Percentiles rank a stretch among this genome's conserved stretches.
Conservation (phyloP, 441 rosid genomes). For the Gossypium armourianum region DNA sequence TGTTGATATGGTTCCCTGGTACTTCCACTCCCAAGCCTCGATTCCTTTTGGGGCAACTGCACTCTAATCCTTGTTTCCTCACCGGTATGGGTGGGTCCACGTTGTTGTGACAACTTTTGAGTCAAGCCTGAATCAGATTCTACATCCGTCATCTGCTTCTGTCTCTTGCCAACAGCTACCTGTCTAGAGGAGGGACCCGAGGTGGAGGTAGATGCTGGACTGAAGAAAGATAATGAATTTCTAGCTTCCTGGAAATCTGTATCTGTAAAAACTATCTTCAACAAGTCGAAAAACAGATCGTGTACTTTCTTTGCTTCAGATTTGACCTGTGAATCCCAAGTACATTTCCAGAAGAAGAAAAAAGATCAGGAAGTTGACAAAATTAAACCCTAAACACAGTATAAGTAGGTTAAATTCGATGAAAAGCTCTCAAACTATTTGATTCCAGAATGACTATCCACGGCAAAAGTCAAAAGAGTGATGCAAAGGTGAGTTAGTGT, state of each 20-base stretch:
- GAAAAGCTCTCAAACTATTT: conserved; percentile 1
- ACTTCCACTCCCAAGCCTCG: conserved; percentile 48
- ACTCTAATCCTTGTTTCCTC: conserved; percentile 66
- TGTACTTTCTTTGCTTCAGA: conserved; percentile 94
- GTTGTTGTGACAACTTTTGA: conserved; percentile 47
- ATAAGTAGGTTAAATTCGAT: not conserved
- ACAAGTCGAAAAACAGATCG: conserved; percentile 81
- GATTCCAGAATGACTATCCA: not conserved
- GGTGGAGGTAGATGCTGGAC: conserved; percentile 36
- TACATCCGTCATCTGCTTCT: conserved; percentile 40
- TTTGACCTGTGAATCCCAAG: conserved; percentile 51
- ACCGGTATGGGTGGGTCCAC: conserved; percentile 25
- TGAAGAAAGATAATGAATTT: conserved; percentile 54
- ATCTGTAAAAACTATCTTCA: conserved; percentile 84
- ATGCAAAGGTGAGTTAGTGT: not conserved
- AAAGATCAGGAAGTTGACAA: not conserved
- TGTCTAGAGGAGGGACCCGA: conserved; percentile 53
- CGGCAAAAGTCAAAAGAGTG: not conserved
- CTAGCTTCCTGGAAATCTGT: conserved; percentile 78
- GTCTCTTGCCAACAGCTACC: conserved; percentile 47
- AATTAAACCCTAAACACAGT: not conserved
- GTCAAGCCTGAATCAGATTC: conserved; percentile 46
- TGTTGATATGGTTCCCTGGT: conserved; percentile 41
- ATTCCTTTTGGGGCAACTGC: conserved; percentile 57
- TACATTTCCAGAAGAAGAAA: not conserved